Conservation (phyloP, 2,329 filamentous ascomycete genomes). For the Hysterium pulicare region DNA sequence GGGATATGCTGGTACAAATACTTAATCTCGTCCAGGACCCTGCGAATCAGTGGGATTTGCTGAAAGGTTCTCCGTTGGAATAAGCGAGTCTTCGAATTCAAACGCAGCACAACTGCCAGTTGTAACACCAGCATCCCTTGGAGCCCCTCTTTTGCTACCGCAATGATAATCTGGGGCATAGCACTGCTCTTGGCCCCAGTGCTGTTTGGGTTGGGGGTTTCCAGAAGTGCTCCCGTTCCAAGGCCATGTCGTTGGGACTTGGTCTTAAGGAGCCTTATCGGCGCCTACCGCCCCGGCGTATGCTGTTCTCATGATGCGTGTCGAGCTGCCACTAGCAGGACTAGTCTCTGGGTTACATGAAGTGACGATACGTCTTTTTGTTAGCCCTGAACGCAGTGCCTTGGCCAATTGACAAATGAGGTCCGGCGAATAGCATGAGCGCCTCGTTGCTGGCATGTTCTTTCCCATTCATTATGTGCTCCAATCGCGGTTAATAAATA, state of each 20-base stretch:
- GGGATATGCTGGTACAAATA: too few relatives aligned
- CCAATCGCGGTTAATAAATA: constrained; percentile 10
- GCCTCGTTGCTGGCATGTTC: neutral
- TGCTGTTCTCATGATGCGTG: constrained; percentile 13
- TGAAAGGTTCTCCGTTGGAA: neutral
- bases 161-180: constrained; percentile 1
- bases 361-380: constrained; percentile 7
- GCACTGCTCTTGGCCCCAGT: constrained; percentile 2
- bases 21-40: too few relatives aligned
- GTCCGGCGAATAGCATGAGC: neutral
- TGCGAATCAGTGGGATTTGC: neutral
- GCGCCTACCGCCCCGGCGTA: constrained; percentile 14
- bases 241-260: constrained; percentile 32
- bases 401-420: constrained; percentile 6
- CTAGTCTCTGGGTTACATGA: constrained; percentile 7
- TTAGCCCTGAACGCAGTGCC: constrained; percentile 6
- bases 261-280: constrained; percentile 18
- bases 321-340: neutral
- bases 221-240: constrained; percentile 18
- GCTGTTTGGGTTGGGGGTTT: constrained; percentile 5
- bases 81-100: constrained; percentile 1
- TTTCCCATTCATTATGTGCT: constrained; percentile 4
- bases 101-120: neutral
- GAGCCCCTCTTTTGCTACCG: neutral
- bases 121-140: constrained; percentile 1